These are phyloP conservation scores for Melaleuca alternifolia DNA, from an alignment of 345 rosid species.

Conservation along the genomic window DNA sequence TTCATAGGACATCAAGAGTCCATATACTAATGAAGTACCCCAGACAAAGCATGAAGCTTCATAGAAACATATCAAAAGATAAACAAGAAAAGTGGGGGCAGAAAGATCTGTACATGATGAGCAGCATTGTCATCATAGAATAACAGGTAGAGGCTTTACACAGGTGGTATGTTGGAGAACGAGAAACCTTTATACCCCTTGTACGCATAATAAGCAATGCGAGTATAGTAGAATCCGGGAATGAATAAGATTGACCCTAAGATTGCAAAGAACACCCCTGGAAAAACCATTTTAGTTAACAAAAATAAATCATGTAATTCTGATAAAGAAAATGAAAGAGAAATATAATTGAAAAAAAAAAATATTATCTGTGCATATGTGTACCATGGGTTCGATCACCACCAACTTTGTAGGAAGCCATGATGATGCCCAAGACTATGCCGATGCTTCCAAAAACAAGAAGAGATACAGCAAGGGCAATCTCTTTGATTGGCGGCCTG, in stretches of 20 bases:
- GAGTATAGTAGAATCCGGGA: conserved; percentile 87
- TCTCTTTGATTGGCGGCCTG: conserved; percentile 89
- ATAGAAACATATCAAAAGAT: background rate
- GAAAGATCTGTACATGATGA: background rate
- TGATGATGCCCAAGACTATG: conserved; percentile 55
- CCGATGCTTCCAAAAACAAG: conserved; percentile 79
- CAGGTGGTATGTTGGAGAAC: conserved; percentile 86
- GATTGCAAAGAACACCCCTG: conserved; percentile 85
- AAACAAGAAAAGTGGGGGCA: background rate
- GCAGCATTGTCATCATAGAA: background rate
- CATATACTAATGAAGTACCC: background rate
- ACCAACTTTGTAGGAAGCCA: conserved; percentile 71
- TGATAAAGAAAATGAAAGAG: background rate
- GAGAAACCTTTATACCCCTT: conserved; percentile 98
- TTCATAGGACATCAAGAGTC: background rate
- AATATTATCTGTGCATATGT: background rate
- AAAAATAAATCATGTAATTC: background rate
- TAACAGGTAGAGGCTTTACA: conserved; percentile 9
- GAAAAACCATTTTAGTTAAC: background rate
- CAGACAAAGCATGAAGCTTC: background rate
- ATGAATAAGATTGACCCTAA: conserved; percentile 78
- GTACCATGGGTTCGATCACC: conserved; percentile 87
- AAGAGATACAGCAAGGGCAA: conserved; percentile 75
- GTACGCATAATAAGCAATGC: conserved; percentile 91
- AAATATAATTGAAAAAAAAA: conserved; percentile 11